phyloP scores from a whole-genome alignment of 2,329 filamentous ascomycete genomes.

The Orbilia brochopaga region DNA sequence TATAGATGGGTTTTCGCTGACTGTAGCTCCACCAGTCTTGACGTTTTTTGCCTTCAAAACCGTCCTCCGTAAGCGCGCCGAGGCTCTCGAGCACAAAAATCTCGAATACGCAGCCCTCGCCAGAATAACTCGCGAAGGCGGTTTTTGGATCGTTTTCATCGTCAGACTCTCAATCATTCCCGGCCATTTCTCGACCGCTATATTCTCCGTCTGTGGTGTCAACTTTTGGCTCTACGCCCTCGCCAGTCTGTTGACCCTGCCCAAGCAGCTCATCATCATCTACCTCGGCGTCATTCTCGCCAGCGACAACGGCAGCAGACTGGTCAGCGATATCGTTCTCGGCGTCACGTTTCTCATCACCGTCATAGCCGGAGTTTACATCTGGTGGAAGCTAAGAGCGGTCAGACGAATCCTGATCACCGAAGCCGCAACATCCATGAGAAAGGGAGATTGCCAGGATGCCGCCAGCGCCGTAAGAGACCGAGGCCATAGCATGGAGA shows the following conservation, averaged over 20 bases:
- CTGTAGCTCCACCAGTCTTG: constrained; percentile 16
- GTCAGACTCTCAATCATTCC: constrained; percentile 60
- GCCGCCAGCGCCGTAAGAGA: neutral
- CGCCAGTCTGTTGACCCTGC: constrained; percentile 59
- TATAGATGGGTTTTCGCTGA: constrained; percentile 4
- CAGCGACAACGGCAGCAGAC: constrained; percentile 50
- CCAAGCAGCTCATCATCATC: constrained; percentile 60
- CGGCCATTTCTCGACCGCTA: constrained; percentile 60
- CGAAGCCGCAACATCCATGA: constrained; percentile 1
- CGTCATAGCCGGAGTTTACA: constrained; percentile 57
- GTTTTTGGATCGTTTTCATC: constrained; percentile 59
- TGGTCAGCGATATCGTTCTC: constrained; percentile 55
- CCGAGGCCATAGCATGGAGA: neutral
- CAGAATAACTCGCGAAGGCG: constrained; percentile 59
- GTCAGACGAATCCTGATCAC: constrained; percentile 57
- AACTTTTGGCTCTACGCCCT: constrained; percentile 59
- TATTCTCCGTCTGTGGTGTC: constrained; percentile 60
- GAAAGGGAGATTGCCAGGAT: neutral
- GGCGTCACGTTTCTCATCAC: constrained; percentile 57
- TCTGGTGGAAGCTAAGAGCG: constrained; percentile 58
- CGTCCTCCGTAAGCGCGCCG: constrained; percentile 57
- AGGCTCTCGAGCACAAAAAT: constrained; percentile 59
- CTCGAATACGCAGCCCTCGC: constrained; percentile 59
- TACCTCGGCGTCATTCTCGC: constrained; percentile 59
- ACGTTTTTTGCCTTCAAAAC: constrained; percentile 60